phyloP scores from a whole-genome alignment of 805 yeast species.

The Pichia insulana region DNA sequence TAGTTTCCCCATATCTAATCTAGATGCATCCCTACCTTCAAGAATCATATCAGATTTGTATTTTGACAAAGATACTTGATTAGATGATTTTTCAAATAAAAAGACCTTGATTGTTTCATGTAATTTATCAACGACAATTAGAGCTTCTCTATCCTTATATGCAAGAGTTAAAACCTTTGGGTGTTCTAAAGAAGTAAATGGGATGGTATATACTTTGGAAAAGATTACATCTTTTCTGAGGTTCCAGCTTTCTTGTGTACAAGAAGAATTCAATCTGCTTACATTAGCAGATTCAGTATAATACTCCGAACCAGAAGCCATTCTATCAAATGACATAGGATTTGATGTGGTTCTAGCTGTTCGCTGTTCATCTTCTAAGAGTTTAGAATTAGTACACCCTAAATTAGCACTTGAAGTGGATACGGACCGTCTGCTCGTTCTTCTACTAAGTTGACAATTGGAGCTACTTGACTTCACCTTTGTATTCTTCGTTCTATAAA shows the following conservation, averaged over 20 bases:
- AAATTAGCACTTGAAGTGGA: conserved; percentile 18
- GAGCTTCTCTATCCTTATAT: conserved; percentile 50
- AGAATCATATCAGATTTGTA: conserved; percentile 16
- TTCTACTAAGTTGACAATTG: conserved; percentile 15
- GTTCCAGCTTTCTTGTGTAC: conserved; percentile 24
- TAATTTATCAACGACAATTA: conserved; percentile 42
- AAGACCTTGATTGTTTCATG: conserved; percentile 40
- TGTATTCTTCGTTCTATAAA: conserved; percentile 20
- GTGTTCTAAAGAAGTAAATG: conserved; percentile 25
- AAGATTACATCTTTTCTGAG: conserved; percentile 63
- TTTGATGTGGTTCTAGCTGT: conserved; percentile 32
- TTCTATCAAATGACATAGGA: conserved; percentile 34
- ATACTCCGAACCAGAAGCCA: conserved; percentile 33
- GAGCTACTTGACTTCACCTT: conserved; percentile 11
- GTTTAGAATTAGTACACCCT: conserved; percentile 35
- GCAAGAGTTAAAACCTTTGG: conserved; percentile 31
- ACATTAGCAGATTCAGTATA: conserved; percentile 22
- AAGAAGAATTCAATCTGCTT: conserved; percentile 12
- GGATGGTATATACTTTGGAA: conserved; percentile 44
- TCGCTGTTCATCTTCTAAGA: conserved; percentile 30
- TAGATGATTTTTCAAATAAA: conserved; percentile 33
- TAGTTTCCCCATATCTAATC: conserved; percentile 24
- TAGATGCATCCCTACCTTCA: conserved; percentile 31
- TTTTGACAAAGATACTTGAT: conserved; percentile 22
- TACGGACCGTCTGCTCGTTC: conserved; percentile 19